A percentile compares a stretch with the other conserved stretches of the same genome.
phyloP scores from a whole-genome alignment of 305 asterid genomes.

The Rubia balearica region DNA sequence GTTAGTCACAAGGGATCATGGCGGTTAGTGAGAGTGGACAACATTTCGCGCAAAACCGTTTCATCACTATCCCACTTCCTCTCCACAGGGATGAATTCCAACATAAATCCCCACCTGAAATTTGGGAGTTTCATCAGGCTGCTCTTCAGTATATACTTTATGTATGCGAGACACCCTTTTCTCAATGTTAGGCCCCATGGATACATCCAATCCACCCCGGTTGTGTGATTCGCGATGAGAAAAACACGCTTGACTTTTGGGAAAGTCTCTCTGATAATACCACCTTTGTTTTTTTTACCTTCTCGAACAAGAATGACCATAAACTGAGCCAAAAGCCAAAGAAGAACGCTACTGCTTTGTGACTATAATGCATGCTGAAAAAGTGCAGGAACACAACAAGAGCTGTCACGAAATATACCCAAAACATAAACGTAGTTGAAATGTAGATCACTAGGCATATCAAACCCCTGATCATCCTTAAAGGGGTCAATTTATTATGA shows the following conservation, averaged over 20 bases:
- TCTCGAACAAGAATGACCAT: slow-evolving; percentile 89
- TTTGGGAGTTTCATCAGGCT: slow-evolving; percentile 85
- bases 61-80: slow-evolving; percentile 85
- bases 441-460: slow-evolving; percentile 47
- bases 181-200: slow-evolving; percentile 80
- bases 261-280: slow-evolving; percentile 75
- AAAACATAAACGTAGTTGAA: slow-evolving; percentile 57
- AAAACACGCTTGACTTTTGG: slow-evolving; percentile 60
- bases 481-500: slow-evolving; percentile 45
- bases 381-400: slow-evolving; percentile 47
- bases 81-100: slow-evolving; percentile 86
- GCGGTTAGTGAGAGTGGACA: slow-evolving; percentile 45
- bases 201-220: slow-evolving; percentile 98
- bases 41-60: slow-evolving; percentile 37
- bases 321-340: slow-evolving; percentile 85
- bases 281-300: slow-evolving; percentile 64
- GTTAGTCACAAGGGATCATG: slow-evolving; percentile 79
- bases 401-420: slow-evolving; percentile 39
- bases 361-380: slow-evolving; percentile 51
- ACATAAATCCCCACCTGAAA: slow-evolving; percentile 33
- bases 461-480: slow-evolving; percentile 48
- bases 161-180: slow-evolving; percentile 60
- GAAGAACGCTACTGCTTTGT: slow-evolving; percentile 43
- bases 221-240: slow-evolving; percentile 77
- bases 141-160: slow-evolving; percentile 76